A percentile compares a stretch with the other conserved stretches of the same genome.
Conservation (phyloP, 2,329 filamentous ascomycete species). For the Colletotrichum tropicicola region DNA sequence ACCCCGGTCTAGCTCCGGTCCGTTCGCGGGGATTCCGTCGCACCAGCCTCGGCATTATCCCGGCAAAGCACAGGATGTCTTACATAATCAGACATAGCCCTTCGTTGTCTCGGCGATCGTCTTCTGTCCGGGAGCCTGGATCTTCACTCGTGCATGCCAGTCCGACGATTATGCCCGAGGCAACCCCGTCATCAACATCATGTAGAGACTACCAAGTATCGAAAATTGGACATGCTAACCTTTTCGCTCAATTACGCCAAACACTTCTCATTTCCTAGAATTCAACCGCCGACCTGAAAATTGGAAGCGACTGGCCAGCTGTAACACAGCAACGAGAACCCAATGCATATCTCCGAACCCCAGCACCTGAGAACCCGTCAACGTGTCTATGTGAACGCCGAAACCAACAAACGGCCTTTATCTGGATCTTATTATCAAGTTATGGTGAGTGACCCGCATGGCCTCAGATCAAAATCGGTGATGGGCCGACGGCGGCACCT, state of each 20-base stretch:
- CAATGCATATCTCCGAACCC: neutral
- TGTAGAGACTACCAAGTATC: too few species aligned
- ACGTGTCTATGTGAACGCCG: neutral
- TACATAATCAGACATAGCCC: slow-evolving; percentile 19
- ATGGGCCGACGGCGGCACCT: slow-evolving; percentile 4
- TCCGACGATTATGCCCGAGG: too few species aligned
- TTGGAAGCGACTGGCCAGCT: neutral
- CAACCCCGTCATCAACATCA: too few species aligned
- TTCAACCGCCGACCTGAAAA: too few species aligned
- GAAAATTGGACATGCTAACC: too few species aligned
- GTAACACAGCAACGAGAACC: neutral
- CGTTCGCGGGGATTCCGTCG: slow-evolving; percentile 26
- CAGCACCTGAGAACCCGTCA: neutral
- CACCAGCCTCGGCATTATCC: slow-evolving; percentile 25
- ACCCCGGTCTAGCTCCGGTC: slow-evolving; percentile 28
- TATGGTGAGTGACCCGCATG: too few species aligned
- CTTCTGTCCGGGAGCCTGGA: too few species aligned
- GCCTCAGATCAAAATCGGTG: neutral
- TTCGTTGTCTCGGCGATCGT: neutral
- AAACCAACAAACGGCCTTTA: too few species aligned
- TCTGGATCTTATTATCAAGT: too few species aligned
- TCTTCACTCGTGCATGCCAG: too few species aligned
- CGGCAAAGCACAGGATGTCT: neutral
- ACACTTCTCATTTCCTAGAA: too few species aligned
- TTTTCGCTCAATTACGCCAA: too few species aligned